phyloP scores from a whole-genome alignment of 1,284 basidiomycete genomes.

The Leccinum huronense region DNA sequence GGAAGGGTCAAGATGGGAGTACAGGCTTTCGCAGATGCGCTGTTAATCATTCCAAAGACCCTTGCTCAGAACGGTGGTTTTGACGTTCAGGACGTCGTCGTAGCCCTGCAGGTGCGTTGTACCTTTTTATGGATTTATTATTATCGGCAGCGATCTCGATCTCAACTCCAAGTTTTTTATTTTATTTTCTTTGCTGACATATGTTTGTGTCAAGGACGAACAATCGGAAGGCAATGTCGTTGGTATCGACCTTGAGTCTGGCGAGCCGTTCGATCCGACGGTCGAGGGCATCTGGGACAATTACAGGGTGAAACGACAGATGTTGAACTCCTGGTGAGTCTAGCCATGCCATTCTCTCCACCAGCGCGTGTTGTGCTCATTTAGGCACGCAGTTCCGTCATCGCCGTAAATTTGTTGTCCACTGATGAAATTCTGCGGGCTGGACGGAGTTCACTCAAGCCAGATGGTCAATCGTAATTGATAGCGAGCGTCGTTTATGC shows the following conservation, averaged over 20 bases:
- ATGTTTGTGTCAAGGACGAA: slow-evolving; percentile 65
- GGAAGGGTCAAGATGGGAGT: slow-evolving; percentile 98
- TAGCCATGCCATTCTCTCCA: slow-evolving; percentile 12
- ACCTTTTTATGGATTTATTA: slow-evolving; percentile 12
- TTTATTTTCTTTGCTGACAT: not conserved
- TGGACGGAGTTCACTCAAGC: slow-evolving; percentile 85
- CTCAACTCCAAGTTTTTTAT: not conserved
- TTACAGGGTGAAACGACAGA: slow-evolving; percentile 97
- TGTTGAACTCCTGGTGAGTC: slow-evolving; percentile 91
- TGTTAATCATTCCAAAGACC: slow-evolving; percentile 96
- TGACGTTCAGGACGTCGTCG: slow-evolving; percentile 95
- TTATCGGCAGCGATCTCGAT: slow-evolving; percentile 12
- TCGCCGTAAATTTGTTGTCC: slow-evolving; percentile 92
- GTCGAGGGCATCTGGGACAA: slow-evolving; percentile 99
- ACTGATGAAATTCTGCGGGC: slow-evolving; percentile 96
- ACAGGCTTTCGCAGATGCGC: slow-evolving; percentile 94
- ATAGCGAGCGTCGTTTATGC: slow-evolving; percentile 19
- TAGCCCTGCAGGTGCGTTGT: slow-evolving; percentile 73
- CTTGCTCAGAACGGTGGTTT: slow-evolving; percentile 96
- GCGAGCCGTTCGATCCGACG: slow-evolving; percentile 95
- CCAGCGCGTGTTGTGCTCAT: slow-evolving; percentile 24
- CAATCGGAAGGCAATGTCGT: slow-evolving; percentile 88
- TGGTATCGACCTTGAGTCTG: slow-evolving; percentile 90
- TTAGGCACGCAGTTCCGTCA: slow-evolving; percentile 75
- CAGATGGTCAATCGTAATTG: slow-evolving; percentile 67